phyloP scores from a whole-genome alignment of 768 basidiomycete species.

The Naganishia friedmannii region DNA sequence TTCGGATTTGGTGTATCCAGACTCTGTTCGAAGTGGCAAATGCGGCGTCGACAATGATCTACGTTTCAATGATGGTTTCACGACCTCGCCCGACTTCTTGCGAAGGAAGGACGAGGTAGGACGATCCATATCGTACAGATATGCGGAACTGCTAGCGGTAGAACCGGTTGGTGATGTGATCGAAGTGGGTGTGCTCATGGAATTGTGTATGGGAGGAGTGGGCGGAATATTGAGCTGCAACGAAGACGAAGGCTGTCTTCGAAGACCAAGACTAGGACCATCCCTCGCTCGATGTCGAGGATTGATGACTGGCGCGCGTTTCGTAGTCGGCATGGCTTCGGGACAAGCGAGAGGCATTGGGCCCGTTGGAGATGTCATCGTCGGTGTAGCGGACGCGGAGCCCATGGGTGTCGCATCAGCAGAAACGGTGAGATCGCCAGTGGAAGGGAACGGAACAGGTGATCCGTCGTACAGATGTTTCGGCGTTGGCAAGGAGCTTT shows the following conservation, averaged over 20 bases:
- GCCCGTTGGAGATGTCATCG: constrained; percentile 4
- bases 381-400: constrained; percentile 13
- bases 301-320: constrained; percentile 30
- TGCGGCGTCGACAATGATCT: constrained; percentile 58
- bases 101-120: constrained; percentile 59
- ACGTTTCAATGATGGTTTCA: constrained; percentile 85
- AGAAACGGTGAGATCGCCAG: constrained; percentile 1
- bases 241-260: constrained; percentile 38
- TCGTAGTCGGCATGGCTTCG: constrained; percentile 5
- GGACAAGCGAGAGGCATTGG: constrained; percentile 14
- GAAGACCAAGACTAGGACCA: constrained; percentile 33
- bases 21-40: constrained; percentile 55
- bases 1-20: constrained; percentile 57
- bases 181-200: constrained; percentile 17
- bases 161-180: constrained; percentile 24
- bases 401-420: constrained; percentile 1
- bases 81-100: constrained; percentile 90
- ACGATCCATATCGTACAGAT: constrained; percentile 12
- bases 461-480: neutral
- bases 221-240: constrained; percentile 44
- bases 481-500: neutral
- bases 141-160: constrained; percentile 27
- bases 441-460: constrained; percentile 14
- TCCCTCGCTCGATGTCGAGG: constrained; percentile 25
- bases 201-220: constrained; percentile 33